Percentiles rank a stretch among this genome's conserved stretches.
Conservation (phyloP, 108 stramenopile species). For the Pseudonitzschia multiseries region DNA sequence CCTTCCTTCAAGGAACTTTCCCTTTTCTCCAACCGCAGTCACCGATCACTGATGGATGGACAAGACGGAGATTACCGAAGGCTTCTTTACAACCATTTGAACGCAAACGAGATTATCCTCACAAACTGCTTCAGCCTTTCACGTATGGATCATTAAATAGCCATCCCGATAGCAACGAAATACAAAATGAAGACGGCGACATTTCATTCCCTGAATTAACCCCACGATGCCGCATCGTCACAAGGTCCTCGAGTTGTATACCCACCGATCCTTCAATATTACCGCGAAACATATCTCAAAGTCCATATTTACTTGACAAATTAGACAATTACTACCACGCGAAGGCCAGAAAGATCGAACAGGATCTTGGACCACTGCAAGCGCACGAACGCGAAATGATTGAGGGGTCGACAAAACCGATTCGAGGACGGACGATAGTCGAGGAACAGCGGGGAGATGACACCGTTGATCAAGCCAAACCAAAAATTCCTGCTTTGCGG, state of each 20-base stretch:
- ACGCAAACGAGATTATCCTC: neutral
- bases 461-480: constrained; percentile 31
- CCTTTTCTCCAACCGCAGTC: constrained; percentile 2
- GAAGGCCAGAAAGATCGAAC: constrained; percentile 29
- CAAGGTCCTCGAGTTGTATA: constrained; percentile 20
- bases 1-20: constrained; percentile 3
- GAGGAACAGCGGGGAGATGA: neutral
- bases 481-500: constrained; percentile 38
- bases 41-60: neutral
- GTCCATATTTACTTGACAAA: constrained; percentile 39
- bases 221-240: constrained; percentile 29
- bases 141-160: neutral
- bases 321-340: constrained; percentile 62
- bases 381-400: neutral
- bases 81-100: neutral
- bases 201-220: neutral
- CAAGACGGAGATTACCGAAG: neutral
- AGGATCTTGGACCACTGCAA: neutral
- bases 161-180: neutral
- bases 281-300: constrained; percentile 23
- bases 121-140: neutral
- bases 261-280: constrained; percentile 22
- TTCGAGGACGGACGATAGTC: neutral
- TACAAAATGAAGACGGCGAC: constrained; percentile 2
- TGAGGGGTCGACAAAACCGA: neutral